Percentiles rank a stretch among this genome's conserved stretches.
phyloP scores from a whole-genome alignment of 805 yeast genomes.

The Kuraishia piskuri region DNA sequence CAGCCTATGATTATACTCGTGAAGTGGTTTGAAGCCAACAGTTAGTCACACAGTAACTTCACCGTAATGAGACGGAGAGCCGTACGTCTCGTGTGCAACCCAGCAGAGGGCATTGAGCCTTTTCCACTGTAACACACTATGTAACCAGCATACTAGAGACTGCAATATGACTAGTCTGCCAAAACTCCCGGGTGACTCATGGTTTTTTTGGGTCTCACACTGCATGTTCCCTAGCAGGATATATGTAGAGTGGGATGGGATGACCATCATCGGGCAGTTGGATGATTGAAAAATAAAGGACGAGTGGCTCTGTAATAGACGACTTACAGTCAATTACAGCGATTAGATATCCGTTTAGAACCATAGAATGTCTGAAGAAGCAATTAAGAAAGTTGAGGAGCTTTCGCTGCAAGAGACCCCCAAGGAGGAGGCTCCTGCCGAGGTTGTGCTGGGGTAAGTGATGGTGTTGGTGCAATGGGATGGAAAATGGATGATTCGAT shows the following conservation, averaged over 20 bases:
- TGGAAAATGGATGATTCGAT: no score
- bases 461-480: no score
- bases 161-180: constrained; percentile 1
- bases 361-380: constrained; percentile 22
- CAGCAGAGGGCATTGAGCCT: no score
- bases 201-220: neutral
- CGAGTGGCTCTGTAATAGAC: neutral
- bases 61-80: no score
- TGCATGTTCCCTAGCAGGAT: neutral
- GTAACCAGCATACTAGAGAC: neutral
- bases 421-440: constrained; percentile 15
- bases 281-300: neutral
- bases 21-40: no score
- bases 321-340: no score
- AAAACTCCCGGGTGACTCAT: constrained; percentile 4
- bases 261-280: neutral
- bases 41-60: no score
- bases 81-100: no score
- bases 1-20: no score
- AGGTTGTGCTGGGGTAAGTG: constrained; percentile 26
- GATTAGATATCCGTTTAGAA: neutral
- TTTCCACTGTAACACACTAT: neutral
- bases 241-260: constrained; percentile 2
- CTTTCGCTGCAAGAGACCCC: constrained; percentile 10
- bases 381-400: constrained; percentile 18